Conservation (phyloP, 257 asterid genomes). For the Solanum dulcamara region DNA sequence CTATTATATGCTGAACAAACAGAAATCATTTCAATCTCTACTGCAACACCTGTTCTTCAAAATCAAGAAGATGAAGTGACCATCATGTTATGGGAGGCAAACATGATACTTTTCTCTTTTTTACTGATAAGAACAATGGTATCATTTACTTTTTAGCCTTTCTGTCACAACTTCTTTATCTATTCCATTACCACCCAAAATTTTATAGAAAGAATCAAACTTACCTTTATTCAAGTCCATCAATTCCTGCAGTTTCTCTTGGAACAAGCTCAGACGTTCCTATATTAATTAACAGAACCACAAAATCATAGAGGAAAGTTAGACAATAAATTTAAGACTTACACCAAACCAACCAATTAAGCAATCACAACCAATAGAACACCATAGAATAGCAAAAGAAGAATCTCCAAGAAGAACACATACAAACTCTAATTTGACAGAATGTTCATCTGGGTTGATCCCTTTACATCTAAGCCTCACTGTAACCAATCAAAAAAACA, state of each 20-base stretch:
- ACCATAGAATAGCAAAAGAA: neutral
- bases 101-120: neutral
- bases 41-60: neutral
- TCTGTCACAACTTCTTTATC: neutral
- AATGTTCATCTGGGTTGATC: slow-evolving; percentile 69
- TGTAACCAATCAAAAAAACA: slow-evolving; percentile 19
- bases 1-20: neutral
- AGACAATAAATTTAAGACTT: neutral
- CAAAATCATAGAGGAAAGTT: neutral
- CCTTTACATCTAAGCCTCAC: slow-evolving; percentile 96
- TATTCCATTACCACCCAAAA: neutral
- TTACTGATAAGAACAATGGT: neutral
- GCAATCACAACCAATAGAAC: neutral
- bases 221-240: slow-evolving; percentile 67
- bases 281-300: slow-evolving; percentile 2
- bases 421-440: slow-evolving; percentile 71
- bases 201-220: neutral
- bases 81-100: neutral
- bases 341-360: neutral
- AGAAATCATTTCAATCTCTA: neutral
- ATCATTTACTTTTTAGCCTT: neutral
- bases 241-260: slow-evolving; percentile 69
- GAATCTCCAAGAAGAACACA: slow-evolving; percentile 6
- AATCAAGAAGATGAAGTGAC: neutral
- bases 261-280: slow-evolving; percentile 79